Evolutionary conservation across 2,329 filamentous ascomycete genomes (phyloP), one percentile per base, ranked within the genome.

Genomic region (Trichoderma afroharzianum): DNA sequence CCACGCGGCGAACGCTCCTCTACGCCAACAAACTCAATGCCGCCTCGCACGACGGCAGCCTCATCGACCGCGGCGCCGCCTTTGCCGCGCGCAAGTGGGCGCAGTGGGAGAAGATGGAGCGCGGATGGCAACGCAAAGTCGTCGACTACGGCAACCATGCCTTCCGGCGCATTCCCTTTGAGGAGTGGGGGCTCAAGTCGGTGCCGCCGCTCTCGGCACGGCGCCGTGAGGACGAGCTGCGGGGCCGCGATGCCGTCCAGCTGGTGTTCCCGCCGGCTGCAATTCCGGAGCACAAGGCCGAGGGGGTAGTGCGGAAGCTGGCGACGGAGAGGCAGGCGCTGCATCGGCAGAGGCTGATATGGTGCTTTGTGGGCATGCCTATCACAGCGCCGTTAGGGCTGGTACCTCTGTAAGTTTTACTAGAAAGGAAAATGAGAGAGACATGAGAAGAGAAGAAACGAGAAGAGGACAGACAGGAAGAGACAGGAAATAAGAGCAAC

Each of bases 161-260:
- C 18, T 88, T 99, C 73, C 91, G 93, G 76, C 90, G 93, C 74
- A 97, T 99, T 77, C 93, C 96, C 3, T 98, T 93, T 80, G 93
- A 98, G 82, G 96, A 99, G 91, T 99, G 96, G 96, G 94, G 93
- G 0, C 86, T 99, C 75, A 98, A 98, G 84, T 97, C 94, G 43
- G 91, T 99, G 67, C 96, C 96, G 58, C 91, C 95, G 26, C 85
- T 97, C 76, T 93, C 90, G 55, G 84, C 89, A 71, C 87, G 89
- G 75, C 87, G 90, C 71, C 87, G 88, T 75, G 84, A 88, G 63
- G 90, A 93, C 67, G 89, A 92, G 76, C 77, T 90, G 26, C 81
- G 88, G 67, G 88, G 88, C 47, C 86, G 87, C 74, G 87, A 90
- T 64, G 90, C 88, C 76, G 88, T 93, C 73, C 89, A 94, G 75